These are phyloP conservation scores for Laburnicola sp. DNA, from an alignment of 2,329 filamentous ascomycete species.

Conservation along the genomic window DNA sequence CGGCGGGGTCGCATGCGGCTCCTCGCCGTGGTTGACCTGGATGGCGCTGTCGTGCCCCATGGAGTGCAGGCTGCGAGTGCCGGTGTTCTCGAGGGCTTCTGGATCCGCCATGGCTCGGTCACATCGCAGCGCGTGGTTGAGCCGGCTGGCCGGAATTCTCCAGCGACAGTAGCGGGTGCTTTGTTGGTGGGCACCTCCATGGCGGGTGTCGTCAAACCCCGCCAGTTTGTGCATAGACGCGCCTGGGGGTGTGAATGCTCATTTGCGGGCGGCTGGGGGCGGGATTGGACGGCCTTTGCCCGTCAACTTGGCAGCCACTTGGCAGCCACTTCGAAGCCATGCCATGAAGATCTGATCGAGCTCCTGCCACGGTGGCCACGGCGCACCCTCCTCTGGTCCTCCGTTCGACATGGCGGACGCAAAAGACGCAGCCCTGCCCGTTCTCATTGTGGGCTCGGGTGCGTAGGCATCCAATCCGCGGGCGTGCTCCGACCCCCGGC, in stretches of 20 bases:
- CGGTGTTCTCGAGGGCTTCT: conserved; percentile 16
- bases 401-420: too few species aligned
- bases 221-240: background rate
- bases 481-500: conserved; percentile 9
- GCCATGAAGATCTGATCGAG: too few species aligned
- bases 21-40: conserved; percentile 15
- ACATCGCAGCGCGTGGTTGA: background rate
- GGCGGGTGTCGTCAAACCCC: conserved; percentile 1
- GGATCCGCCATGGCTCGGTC: conserved; percentile 15
- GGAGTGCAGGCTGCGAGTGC: conserved; percentile 19
- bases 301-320: too few species aligned
- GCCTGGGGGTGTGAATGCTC: too few species aligned
- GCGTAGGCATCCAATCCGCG: conserved; percentile 16
- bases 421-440: conserved; percentile 10
- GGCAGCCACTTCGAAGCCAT: background rate
- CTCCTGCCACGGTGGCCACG: background rate
- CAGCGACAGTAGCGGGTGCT: background rate
- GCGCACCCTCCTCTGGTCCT: too few species aligned
- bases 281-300: too few species aligned
- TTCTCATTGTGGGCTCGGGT: conserved; percentile 42
- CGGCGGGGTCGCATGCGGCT: background rate
- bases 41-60: conserved; percentile 28
- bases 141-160: conserved; percentile 1
- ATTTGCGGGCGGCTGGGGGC: background rate
- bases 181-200: conserved; percentile 2